These are phyloP conservation scores for Coniophora puteana DNA, from an alignment of 1,284 basidiomycete species.

Conservation along the genomic window DNA sequence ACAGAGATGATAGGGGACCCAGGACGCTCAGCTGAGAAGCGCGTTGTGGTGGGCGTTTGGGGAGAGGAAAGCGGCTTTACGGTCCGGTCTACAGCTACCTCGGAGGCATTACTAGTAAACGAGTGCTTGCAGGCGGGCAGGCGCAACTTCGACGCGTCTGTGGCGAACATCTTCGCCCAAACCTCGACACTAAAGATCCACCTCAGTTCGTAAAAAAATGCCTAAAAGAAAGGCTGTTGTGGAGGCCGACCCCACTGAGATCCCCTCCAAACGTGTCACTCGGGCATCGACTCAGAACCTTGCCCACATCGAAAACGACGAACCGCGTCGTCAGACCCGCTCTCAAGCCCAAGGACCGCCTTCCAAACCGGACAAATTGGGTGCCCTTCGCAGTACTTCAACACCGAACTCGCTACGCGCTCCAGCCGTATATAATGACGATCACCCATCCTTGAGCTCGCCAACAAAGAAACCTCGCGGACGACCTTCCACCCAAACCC, in stretches of 20 bases:
- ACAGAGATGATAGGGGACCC: conserved; percentile 12
- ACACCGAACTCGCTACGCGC: too few species aligned
- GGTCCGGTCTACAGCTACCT: too few species aligned
- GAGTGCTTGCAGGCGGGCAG: too few species aligned
- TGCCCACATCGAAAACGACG: conserved; percentile 16
- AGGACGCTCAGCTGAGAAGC: too few species aligned
- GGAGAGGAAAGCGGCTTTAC: too few species aligned
- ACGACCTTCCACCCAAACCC: neutral
- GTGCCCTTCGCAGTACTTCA: too few species aligned
- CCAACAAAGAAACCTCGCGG: neutral
- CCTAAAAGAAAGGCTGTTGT: conserved; percentile 47
- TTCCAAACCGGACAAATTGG: too few species aligned
- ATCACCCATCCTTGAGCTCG: neutral
- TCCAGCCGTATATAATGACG: neutral
- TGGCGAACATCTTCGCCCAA: too few species aligned
- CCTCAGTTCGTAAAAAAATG: conserved; percentile 28
- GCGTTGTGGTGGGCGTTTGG: too few species aligned
- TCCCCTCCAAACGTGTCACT: conserved; percentile 9
- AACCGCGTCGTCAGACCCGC: neutral
- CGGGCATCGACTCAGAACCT: conserved; percentile 13
- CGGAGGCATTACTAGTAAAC: too few species aligned
- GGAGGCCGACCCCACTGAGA: conserved; percentile 1
- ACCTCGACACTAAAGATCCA: conserved; percentile 14
- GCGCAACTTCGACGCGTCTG: conserved; percentile 21
- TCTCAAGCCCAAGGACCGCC: neutral